Base-by-base conservation (phyloP, 306 rosid genomes). In the Psophocarpus tetragonolobus region DNA sequence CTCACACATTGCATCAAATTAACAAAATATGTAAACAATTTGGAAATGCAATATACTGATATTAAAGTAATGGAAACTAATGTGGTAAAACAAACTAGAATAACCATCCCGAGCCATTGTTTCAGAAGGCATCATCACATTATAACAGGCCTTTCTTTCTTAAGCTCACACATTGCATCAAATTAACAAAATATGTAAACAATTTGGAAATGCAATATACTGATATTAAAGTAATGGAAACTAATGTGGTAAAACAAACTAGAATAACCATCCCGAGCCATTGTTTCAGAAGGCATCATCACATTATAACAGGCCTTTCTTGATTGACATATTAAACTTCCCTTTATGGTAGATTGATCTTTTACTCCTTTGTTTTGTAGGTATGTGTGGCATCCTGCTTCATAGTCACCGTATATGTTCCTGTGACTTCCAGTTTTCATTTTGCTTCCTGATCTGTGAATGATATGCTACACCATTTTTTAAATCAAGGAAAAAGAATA, bases 301-400 rank as follows among this genome's bases (percentile, higher is more conserved):
- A 81, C 68, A 69, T 60, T 67, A 48, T 15, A 2, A 70, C 62
- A 13, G 7, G 32, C 35, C 6, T 26, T 71, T 73, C 42, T 67
- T 67, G 41, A 18, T 36, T 58, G 20, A 29, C 73, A 45, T 17
- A 27, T 75, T 62, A 51, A 76, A 58, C 44, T 79, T 11, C 23
- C 3, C 56, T 77, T 44, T 80, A 54, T 33, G 30, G 39, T 39
- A 20, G 23, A 77, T 58, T 65, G 41, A 82, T 82, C 35, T 30
- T 30, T 6, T 58, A 47, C 18, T 57, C 35, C 42, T 72, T 71
- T 83, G 74, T 74, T 71, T 83, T 85, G 81, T 68, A 83, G 87
- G 77, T 75, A 32, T 66, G 81, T 68, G 35, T 3, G 57, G 78
- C 71, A 20, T 17, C 70, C 38, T 44, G 65, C 78, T 44, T 66